A percentile compares a stretch with the other conserved stretches of the same genome.
phyloP scores from a whole-genome alignment of 352 stramenopile genomes.

The Halophytophthora polymorphica region DNA sequence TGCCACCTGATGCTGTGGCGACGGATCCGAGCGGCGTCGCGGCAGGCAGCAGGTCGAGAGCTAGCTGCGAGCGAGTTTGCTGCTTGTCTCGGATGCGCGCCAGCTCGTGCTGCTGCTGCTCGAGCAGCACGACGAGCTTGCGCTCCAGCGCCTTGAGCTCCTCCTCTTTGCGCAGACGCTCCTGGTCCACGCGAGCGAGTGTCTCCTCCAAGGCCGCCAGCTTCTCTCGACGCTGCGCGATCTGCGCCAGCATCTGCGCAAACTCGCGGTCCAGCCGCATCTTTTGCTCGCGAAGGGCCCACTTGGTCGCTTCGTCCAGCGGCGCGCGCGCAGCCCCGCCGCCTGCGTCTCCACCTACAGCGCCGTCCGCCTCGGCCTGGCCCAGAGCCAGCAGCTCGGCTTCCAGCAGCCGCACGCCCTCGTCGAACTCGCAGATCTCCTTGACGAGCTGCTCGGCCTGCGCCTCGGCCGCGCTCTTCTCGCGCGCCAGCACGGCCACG shows the following conservation, averaged over 20 bases:
- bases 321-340: conserved; percentile 18
- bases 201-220: conserved; percentile 86
- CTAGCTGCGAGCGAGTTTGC: conserved; percentile 40
- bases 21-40: not conserved
- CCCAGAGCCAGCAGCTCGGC: conserved; percentile 91
- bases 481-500: conserved; percentile 85
- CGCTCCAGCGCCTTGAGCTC: conserved; percentile 91
- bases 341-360: conserved; percentile 20
- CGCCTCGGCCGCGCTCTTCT: conserved; percentile 88
- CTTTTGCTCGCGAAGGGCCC: conserved; percentile 91
- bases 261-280: conserved; percentile 94
- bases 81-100: conserved; percentile 65
- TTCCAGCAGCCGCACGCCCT: conserved; percentile 89
- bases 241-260: conserved; percentile 91
- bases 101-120: conserved; percentile 93
- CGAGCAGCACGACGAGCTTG: conserved; percentile 93
- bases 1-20: not conserved
- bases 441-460: conserved; percentile 85
- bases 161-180: conserved; percentile 89
- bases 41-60: conserved; percentile 39
- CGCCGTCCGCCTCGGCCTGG: conserved; percentile 88
- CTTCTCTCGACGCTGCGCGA: conserved; percentile 89
- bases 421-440: conserved; percentile 94
- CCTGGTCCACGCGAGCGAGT: conserved; percentile 82
- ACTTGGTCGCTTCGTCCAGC: conserved; percentile 85